Conservation (phyloP, 2,329 filamentous ascomycete genomes). For the Aspergillus candidus region DNA sequence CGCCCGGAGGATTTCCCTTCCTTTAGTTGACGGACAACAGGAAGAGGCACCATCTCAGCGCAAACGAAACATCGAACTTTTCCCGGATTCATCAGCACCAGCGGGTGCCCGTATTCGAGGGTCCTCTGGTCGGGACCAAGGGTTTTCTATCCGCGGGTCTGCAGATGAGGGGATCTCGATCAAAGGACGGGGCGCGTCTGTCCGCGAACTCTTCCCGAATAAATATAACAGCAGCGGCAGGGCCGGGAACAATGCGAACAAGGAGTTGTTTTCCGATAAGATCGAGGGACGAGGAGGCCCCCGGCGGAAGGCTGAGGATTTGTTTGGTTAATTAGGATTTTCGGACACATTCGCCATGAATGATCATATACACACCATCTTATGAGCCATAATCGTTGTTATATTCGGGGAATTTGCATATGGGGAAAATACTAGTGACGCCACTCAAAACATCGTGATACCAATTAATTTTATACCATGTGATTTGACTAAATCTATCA, state of each 20-base stretch:
- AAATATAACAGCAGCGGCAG: conserved; percentile 38
- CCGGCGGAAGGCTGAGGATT: conserved; percentile 65
- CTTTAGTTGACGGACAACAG: conserved; percentile 43
- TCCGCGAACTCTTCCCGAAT: conserved; percentile 64
- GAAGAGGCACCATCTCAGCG: conserved; percentile 18
- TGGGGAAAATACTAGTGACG: too few species aligned
- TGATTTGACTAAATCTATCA: too few species aligned
- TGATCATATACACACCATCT: too few species aligned
- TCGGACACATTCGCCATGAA: too few species aligned
- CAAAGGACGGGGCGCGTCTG: conserved; percentile 62
- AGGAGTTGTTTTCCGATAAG: conserved; percentile 62
- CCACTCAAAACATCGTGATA: too few species aligned
- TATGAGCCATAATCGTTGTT: too few species aligned
- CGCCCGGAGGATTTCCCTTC: conserved; percentile 44
- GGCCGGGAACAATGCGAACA: conserved; percentile 49
- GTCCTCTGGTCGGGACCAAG: conserved; percentile 40
- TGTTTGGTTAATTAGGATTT: conserved; percentile 53
- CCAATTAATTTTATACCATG: too few species aligned
- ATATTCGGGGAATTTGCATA: too few species aligned
- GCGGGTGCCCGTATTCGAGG: conserved; percentile 57
- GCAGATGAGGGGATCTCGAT: conserved; percentile 54
- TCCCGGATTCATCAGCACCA: conserved; percentile 29
- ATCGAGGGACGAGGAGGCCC: conserved; percentile 53
- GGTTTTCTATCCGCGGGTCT: conserved; percentile 35
- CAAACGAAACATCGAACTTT: conserved; percentile 34